Evolutionary conservation across 345 rosid species (phyloP).

Genomic region (Eucalyptus grandis): DNA sequence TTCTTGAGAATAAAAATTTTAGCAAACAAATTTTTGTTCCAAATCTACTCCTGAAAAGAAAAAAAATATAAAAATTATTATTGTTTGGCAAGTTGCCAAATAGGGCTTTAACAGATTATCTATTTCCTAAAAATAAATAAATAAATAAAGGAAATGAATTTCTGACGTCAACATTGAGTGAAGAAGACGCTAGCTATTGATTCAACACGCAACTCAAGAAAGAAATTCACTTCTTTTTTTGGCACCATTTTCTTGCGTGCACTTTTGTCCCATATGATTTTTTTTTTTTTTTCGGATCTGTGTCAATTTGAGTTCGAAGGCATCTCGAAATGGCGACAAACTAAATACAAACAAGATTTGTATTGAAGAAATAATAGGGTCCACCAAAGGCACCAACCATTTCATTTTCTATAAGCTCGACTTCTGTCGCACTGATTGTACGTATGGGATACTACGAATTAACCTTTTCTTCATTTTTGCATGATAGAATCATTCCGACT

Average conservation of each 20-base stretch:
- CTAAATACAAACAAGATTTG: neutral
- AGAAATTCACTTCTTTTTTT: neutral
- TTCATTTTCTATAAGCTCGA: neutral
- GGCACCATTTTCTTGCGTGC: neutral
- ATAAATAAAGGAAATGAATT: neutral
- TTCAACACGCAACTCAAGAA: neutral
- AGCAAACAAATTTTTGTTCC: no score
- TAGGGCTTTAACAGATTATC: neutral
- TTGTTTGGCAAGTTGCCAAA: no score
- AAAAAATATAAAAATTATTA: no score
- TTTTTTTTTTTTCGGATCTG: no score
- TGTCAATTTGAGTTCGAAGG: neutral
- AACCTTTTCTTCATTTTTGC: neutral
- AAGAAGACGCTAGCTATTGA: neutral
- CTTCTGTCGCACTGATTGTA: neutral
- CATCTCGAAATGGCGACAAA: neutral
- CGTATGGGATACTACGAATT: neutral
- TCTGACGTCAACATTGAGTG: neutral
- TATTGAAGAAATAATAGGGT: neutral
- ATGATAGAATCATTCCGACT: neutral
- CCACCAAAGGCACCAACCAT: neutral
- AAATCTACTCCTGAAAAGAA: no score
- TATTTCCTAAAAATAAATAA: neutral
- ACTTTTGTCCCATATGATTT: neutral
- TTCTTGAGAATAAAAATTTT: accelerated